A percentile compares a stretch with the other conserved stretches of the same genome.
Evolutionary conservation across 1,284 basidiomycete species (phyloP).

Genomic region (Malassezia furfur): DNA sequence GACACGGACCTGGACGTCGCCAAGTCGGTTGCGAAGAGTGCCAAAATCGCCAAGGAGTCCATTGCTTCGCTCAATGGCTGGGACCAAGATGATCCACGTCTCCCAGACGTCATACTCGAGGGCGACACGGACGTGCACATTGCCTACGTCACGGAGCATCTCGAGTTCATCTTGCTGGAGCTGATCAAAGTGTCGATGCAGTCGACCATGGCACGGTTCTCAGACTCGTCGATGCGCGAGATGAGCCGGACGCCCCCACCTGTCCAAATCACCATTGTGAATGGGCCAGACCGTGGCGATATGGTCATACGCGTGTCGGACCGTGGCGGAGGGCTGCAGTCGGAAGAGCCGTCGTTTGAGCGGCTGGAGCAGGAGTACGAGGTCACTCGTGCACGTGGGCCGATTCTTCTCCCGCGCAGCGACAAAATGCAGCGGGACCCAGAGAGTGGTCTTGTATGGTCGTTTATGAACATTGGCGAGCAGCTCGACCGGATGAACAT

Average conservation of each 20-base stretch:
- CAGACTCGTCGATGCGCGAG: conserved; percentile 11
- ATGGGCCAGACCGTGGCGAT: conserved; percentile 39
- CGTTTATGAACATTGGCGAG: conserved; percentile 14
- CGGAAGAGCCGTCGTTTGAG: not conserved
- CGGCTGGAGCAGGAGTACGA: not conserved
- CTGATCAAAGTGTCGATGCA: conserved; percentile 64
- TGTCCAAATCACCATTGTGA: conserved; percentile 41
- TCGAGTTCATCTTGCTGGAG: conserved; percentile 79
- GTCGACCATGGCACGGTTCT: conserved; percentile 30
- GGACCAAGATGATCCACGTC: conserved; percentile 35
- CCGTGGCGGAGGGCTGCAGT: conserved; percentile 21
- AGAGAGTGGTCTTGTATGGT: conserved; percentile 7
- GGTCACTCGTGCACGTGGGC: conserved; percentile 7
- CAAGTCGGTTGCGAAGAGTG: conserved; percentile 51
- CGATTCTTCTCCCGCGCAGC: conserved; percentile 7
- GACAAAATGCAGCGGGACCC: not conserved
- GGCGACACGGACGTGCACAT: conserved; percentile 66
- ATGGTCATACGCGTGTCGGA: conserved; percentile 43
- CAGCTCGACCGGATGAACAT: conserved; percentile 15
- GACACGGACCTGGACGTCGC: conserved; percentile 65
- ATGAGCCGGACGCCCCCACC: not conserved
- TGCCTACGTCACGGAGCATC: conserved; percentile 76
- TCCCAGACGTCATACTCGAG: conserved; percentile 64
- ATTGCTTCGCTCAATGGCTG: conserved; percentile 54
- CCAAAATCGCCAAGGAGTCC: conserved; percentile 51